Conservation (phyloP, 306 rosid species). For the Cyamopsis tetragonoloba region DNA sequence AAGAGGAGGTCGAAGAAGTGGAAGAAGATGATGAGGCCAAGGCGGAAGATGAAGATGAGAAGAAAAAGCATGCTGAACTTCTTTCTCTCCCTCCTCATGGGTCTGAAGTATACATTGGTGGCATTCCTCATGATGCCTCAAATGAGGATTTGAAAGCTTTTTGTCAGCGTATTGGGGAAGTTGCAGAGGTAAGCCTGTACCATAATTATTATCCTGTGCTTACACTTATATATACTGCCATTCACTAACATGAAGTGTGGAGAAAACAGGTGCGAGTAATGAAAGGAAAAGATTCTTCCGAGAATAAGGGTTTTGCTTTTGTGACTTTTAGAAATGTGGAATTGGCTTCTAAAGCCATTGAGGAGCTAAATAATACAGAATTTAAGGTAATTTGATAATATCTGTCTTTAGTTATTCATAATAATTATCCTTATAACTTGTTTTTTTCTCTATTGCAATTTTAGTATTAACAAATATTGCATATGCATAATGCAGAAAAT, state of each 20-base stretch:
- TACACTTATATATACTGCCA: not conserved
- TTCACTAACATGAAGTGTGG: constrained; percentile 23
- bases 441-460: not conserved
- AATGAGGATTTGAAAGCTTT: constrained; percentile 66
- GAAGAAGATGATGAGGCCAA: constrained; percentile 42
- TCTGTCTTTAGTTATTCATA: not conserved
- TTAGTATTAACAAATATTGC: constrained; percentile 5
- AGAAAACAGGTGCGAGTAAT: constrained; percentile 79
- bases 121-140: constrained; percentile 71
- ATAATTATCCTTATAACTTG: not conserved
- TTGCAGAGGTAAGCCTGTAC: constrained; percentile 56
- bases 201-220: constrained; percentile 7
- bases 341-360: constrained; percentile 85
- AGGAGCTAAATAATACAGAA: constrained; percentile 64
- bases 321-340: constrained; percentile 77
- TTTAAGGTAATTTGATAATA: constrained; percentile 58
- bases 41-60: constrained; percentile 56
- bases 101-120: constrained; percentile 93
- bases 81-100: constrained; percentile 98
- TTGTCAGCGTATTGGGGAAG: constrained; percentile 78
- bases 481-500: not conserved
- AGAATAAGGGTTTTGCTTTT: constrained; percentile 84
- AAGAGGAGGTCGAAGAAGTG: constrained; percentile 43
- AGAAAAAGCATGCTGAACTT: constrained; percentile 71
- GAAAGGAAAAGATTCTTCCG: constrained; percentile 75